A percentile compares a stretch with the other conserved stretches of the same genome.
phyloP scores from a whole-genome alignment of 1,139 yeast species.

The Yueomyces sp. region DNA sequence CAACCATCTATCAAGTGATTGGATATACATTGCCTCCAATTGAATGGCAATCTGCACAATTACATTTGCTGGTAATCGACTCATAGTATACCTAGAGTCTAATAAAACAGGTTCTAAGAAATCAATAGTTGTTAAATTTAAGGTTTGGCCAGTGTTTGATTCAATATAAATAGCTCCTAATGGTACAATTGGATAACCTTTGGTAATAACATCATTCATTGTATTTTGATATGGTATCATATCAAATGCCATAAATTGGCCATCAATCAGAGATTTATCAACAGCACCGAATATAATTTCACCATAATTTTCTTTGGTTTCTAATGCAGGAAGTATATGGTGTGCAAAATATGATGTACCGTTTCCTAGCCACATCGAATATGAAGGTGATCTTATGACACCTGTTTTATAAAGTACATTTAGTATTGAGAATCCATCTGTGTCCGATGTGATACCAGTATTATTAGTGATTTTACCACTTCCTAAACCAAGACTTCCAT shows the following conservation, averaged over 20 bases:
- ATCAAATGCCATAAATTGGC: constrained; percentile 36
- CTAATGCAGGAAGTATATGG: constrained; percentile 1
- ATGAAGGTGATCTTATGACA: constrained; percentile 35
- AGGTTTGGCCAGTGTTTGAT: constrained; percentile 28
- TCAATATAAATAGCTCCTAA: constrained; percentile 41
- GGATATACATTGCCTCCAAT: constrained; percentile 54
- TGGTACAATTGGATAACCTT: constrained; percentile 43
- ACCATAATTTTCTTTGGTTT: constrained; percentile 18
- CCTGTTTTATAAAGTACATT: constrained; percentile 25
- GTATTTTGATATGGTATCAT: constrained; percentile 34
- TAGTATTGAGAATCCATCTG: constrained; percentile 32
- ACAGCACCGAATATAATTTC: constrained; percentile 49
- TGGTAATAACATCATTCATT: constrained; percentile 19
- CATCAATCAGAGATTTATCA: constrained; percentile 33
- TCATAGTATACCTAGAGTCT: constrained; percentile 44
- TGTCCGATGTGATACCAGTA: constrained; percentile 7
- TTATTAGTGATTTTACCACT: constrained; percentile 18
- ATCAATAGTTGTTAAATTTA: constrained; percentile 25
- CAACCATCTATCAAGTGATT: constrained; percentile 44
- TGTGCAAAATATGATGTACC: constrained; percentile 6
- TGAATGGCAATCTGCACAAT: constrained; percentile 61
- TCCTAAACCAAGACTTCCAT: constrained; percentile 50
- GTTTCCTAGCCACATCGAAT: constrained; percentile 40
- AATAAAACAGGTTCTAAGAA: constrained; percentile 42
- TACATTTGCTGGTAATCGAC: constrained; percentile 45